phyloP scores from a whole-genome alignment of 352 stramenopile species.

The Phytophthora pini region DNA sequence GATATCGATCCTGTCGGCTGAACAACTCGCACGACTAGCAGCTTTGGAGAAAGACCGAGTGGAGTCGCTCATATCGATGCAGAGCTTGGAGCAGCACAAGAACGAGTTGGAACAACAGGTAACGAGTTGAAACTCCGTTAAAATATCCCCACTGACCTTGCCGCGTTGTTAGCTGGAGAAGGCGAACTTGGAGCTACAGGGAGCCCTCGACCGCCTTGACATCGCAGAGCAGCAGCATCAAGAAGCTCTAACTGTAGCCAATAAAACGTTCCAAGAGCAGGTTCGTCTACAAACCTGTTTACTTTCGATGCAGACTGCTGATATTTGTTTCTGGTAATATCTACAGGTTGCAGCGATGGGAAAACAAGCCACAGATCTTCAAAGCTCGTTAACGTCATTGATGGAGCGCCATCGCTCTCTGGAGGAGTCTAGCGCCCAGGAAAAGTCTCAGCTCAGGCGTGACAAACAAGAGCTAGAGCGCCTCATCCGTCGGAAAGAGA shows the following conservation, averaged over 20 bases:
- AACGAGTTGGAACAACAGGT: slow-evolving; percentile 25
- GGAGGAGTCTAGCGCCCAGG: slow-evolving; percentile 26
- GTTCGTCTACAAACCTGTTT: slow-evolving; percentile 7
- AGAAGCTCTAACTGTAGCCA: slow-evolving; percentile 6
- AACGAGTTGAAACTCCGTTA: no score
- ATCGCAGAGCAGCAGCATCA: slow-evolving; percentile 15
- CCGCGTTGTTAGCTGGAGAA: slow-evolving; percentile 17
- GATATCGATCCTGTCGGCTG: background rate
- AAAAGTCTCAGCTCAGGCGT: slow-evolving; percentile 40
- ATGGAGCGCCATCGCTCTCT: slow-evolving; percentile 27
- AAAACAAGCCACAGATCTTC: slow-evolving; percentile 17
- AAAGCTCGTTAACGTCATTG: slow-evolving; percentile 15
- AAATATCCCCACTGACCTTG: background rate
- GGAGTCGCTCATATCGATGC: slow-evolving; percentile 22
- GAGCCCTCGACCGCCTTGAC: slow-evolving; percentile 10
- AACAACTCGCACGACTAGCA: slow-evolving; percentile 20
- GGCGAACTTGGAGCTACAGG: slow-evolving; percentile 5
- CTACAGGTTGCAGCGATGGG: slow-evolving; percentile 9
- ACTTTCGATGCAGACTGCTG: background rate
- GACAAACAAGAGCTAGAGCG: slow-evolving; percentile 46
- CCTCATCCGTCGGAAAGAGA: slow-evolving; percentile 35
- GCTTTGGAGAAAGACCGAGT: slow-evolving; percentile 29
- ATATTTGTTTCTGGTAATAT: background rate
- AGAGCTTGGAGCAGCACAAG: slow-evolving; percentile 22
- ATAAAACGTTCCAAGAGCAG: slow-evolving; percentile 19